Conservation (phyloP, 495 filamentous ascomycete species). For the Daldinia vernicosa region DNA sequence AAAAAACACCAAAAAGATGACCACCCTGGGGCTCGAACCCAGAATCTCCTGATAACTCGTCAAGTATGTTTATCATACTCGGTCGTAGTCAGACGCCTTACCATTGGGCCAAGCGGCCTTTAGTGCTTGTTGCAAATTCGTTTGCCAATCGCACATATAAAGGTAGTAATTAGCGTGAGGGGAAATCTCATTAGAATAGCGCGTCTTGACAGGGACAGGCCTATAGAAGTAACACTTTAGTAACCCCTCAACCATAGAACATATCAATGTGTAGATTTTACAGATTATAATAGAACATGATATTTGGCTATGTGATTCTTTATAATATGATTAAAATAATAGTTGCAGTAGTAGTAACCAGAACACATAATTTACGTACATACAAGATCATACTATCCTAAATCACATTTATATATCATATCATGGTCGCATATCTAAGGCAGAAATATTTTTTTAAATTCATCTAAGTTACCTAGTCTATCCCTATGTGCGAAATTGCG, state of each 20-base stretch:
- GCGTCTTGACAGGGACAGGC: neutral
- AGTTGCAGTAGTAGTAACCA: neutral
- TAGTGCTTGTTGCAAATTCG: neutral
- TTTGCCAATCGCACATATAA: neutral
- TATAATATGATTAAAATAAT: neutral
- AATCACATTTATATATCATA: neutral
- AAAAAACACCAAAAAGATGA: neutral
- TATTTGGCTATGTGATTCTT: no score
- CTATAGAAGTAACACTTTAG: neutral
- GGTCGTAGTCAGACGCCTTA: constrained; percentile 37
- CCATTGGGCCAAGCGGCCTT: constrained; percentile 32
- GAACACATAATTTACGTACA: neutral
- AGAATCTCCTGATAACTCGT: constrained; percentile 31
- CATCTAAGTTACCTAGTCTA: constrained; percentile 38
- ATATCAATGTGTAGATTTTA: neutral
- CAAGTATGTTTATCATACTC: constrained; percentile 4
- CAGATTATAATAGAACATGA: no score
- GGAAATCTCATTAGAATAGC: neutral
- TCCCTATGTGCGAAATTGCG: constrained; percentile 11
- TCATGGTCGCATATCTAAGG: neutral
- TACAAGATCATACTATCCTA: no score
- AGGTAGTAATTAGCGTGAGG: neutral
- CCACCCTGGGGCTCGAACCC: constrained; percentile 30
- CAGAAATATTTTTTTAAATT: constrained; percentile 6
- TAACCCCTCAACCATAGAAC: neutral